phyloP scores from a whole-genome alignment of 345 rosid genomes.

The Cardamine occulta region DNA sequence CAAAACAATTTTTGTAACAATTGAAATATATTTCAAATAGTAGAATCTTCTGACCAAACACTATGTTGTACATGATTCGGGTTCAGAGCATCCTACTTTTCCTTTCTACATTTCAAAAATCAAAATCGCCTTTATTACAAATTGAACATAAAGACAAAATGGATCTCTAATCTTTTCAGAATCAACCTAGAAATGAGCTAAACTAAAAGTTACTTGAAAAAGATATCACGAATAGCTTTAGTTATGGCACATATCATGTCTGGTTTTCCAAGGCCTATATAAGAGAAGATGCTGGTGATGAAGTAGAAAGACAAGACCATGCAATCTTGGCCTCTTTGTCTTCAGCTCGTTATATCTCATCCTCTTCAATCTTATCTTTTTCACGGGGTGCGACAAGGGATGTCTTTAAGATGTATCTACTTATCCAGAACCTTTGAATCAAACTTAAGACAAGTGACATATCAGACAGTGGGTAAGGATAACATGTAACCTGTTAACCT shows the following conservation, averaged over 20 bases:
- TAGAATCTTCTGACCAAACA: background rate
- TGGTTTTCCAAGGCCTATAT: conserved; percentile 31
- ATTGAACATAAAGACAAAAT: background rate
- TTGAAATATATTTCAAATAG: background rate
- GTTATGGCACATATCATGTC: conserved; percentile 7
- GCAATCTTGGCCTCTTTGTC: no score
- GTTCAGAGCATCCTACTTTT: background rate
- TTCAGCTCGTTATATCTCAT: conserved; percentile 74
- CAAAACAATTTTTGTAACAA: background rate
- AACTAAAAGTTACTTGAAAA: background rate
- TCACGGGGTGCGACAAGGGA: no score
- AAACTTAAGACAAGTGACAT: no score
- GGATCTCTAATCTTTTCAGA: no score
- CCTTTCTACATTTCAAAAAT: conserved; percentile 8
- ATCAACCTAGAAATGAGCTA: background rate
- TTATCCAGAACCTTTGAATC: no score
- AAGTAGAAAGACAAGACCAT: conserved; percentile 49
- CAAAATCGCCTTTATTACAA: background rate
- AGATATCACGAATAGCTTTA: background rate
- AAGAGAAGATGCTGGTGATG: conserved; percentile 59
- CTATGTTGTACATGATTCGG: background rate
- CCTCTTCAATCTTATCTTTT: conserved; percentile 44
- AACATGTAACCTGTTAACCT: no score
- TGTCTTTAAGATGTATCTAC: no score
- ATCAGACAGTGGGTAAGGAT: no score